These are phyloP conservation scores for Cutaneotrichosporon arboriforme DNA, from an alignment of 1,284 basidiomycete genomes.

Conservation along the genomic window DNA sequence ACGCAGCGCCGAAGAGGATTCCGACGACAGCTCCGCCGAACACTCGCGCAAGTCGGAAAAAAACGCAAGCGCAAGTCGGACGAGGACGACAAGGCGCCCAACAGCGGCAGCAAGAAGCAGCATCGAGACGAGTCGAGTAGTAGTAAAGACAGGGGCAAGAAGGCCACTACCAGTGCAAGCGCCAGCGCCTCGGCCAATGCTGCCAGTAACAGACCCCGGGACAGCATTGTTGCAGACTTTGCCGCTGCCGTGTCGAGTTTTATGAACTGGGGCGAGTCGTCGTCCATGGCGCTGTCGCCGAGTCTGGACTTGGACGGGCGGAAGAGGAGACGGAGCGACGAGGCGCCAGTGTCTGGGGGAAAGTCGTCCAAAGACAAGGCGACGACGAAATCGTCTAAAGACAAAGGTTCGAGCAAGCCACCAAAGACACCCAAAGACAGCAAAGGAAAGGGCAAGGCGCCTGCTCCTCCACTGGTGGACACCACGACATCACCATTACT, in stretches of 20 bases:
- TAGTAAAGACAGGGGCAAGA: background rate
- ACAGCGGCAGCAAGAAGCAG: background rate
- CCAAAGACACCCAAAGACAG: too few species aligned
- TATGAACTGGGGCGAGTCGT: background rate
- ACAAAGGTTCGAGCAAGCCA: background rate
- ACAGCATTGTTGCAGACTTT: background rate
- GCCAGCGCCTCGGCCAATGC: too few species aligned
- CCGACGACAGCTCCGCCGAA: background rate
- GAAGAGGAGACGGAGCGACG: too few species aligned
- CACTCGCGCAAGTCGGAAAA: background rate
- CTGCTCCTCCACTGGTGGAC: background rate
- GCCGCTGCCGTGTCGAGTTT: background rate
- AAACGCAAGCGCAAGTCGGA: slow-evolving; percentile 2
- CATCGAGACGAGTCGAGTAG: background rate
- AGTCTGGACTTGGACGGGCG: background rate
- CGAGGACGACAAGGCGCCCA: background rate
- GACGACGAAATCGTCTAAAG: too few species aligned
- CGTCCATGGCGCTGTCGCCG: background rate
- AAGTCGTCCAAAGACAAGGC: background rate
- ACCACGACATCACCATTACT: background rate
- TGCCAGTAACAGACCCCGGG: background rate
- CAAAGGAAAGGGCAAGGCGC: background rate
- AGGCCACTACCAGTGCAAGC: background rate
- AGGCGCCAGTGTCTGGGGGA: too few species aligned
- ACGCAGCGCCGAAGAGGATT: background rate